A percentile compares a stretch with the other conserved stretches of the same genome.
Evolutionary conservation across 1,284 basidiomycete genomes (phyloP).

Genomic region (Kwoniella shivajii): DNA sequence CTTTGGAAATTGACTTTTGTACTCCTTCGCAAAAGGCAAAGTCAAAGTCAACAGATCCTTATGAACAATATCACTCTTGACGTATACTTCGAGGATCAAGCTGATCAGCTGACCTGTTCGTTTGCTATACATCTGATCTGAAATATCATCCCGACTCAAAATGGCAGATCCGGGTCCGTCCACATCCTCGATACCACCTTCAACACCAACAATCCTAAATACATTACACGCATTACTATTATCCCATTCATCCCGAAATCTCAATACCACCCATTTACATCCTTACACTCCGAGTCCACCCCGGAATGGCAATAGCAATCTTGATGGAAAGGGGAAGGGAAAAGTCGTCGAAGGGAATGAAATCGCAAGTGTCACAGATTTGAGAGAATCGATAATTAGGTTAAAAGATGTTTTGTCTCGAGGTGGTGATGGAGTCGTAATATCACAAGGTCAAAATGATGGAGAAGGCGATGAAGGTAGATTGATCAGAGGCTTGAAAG

Average conservation of each 20-base stretch:
- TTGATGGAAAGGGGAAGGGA: constrained; percentile 16
- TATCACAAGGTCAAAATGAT: neutral
- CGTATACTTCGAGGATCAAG: no score
- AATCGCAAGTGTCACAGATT: constrained; percentile 8
- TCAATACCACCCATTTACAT: constrained; percentile 29
- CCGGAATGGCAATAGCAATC: neutral
- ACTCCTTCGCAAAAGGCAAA: no score
- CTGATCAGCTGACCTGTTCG: no score
- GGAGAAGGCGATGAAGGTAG: constrained; percentile 15
- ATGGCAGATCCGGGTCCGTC: constrained; percentile 6
- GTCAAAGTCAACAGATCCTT: no score
- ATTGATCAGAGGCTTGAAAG: constrained; percentile 31
- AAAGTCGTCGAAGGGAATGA: constrained; percentile 15
- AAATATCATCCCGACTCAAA: neutral
- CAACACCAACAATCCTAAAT: constrained; percentile 23
- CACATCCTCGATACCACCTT: neutral
- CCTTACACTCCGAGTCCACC: constrained; percentile 33
- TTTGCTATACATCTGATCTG: neutral
- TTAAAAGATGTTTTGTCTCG: constrained; percentile 15
- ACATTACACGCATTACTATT: constrained; percentile 28
- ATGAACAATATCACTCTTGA: no score
- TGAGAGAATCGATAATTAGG: constrained; percentile 15
- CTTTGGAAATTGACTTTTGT: no score
- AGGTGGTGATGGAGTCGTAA: constrained; percentile 4
- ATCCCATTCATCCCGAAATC: constrained; percentile 18